Base-by-base conservation (phyloP, 1,284 basidiomycete genomes). In the Vanrija sp. region DNA sequence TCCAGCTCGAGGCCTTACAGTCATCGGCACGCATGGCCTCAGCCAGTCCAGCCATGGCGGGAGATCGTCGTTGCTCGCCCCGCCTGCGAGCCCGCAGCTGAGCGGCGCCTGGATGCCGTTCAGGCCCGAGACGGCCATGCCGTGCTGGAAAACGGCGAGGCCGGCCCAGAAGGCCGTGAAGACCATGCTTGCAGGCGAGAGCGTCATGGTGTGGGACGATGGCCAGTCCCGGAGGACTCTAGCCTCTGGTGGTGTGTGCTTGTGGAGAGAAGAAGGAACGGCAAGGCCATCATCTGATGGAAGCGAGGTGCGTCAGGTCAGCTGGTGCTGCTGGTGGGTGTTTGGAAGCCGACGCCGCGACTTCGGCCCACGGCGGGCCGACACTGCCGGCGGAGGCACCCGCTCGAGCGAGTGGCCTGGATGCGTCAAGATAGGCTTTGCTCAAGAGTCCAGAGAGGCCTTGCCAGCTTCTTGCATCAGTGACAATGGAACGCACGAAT, bases 51-150 rank as follows among this genome's bases (percentile, higher is more conserved):
- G 42, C 25, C 26, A 43, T 10, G 15, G 46, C 34, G 34, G 53
- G 6, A 52, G 40, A 19, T 46, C 26, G 5, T 29, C 26, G 50
- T 21, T 34, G 52, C 38, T 21, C 43, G 18, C 43, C 26, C 50
- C 42, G 14, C 18, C 16, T 5, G 12, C 23, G 23, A 28, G 45
- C n/a, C 43, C 50, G 54, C 72, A 74, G 2, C 65, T 68, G 25
- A 74, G 48, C 9, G 64, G 60, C 25, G 62, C 62, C 53, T 67
- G 67, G 23, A 74, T 62, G 5, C 72, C 72, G 54, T 74, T 74
- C 54, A 74, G 56, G 48, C 64, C 65, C 16, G 67, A 61, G 45
- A 74, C 70, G 8, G 68, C 68, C n/a, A 71, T 53, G 9, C 72
- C 72, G 55, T 71, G 69, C 54, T 72, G 71, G 12, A 66, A 52